Evolutionary conservation across 1,284 basidiomycete genomes (phyloP).

Genomic region (Boletus calvinii): DNA sequence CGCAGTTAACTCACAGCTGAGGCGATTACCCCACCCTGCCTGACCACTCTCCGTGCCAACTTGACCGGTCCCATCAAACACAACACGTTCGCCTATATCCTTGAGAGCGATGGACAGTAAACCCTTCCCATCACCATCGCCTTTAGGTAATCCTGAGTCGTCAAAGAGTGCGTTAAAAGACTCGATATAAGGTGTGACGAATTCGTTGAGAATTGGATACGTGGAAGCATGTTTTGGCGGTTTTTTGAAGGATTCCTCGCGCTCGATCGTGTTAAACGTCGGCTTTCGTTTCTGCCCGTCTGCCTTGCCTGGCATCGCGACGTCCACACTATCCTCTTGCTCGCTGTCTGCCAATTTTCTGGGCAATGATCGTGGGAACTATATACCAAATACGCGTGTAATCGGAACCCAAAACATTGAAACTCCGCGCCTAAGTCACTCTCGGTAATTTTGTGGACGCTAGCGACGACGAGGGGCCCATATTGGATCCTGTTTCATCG

Average conservation of each 20-base stretch:
- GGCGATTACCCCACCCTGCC: slow-evolving; percentile 74
- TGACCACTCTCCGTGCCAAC: slow-evolving; percentile 52
- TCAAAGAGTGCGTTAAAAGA: slow-evolving; percentile 97
- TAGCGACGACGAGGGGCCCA: slow-evolving; percentile 25
- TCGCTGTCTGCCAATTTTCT: slow-evolving; percentile 17
- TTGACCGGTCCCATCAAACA: slow-evolving; percentile 81
- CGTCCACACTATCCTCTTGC: background rate
- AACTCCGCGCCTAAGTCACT: slow-evolving; percentile 25
- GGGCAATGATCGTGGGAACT: slow-evolving; percentile 10
- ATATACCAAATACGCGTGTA: slow-evolving; percentile 20
- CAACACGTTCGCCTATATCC: slow-evolving; percentile 87
- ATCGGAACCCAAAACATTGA: slow-evolving; percentile 18
- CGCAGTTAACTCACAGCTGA: slow-evolving; percentile 63
- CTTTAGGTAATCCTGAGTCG: slow-evolving; percentile 69
- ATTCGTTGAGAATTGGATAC: slow-evolving; percentile 87
- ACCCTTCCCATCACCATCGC: slow-evolving; percentile 78
- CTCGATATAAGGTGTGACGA: slow-evolving; percentile 92
- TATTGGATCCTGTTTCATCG: slow-evolving; percentile 22
- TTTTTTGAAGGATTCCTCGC: slow-evolving; percentile 80
- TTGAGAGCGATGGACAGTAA: slow-evolving; percentile 78
- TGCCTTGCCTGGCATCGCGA: slow-evolving; percentile 38
- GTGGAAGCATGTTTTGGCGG: slow-evolving; percentile 73
- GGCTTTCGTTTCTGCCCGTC: slow-evolving; percentile 32
- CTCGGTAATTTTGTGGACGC: slow-evolving; percentile 15
- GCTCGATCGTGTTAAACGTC: slow-evolving; percentile 83